A percentile compares a stretch with the other conserved stretches of the same genome.
These are phyloP conservation scores for Mucor velutinosus DNA, from an alignment of 371 early-diverging fungal species.

Conservation along the genomic window DNA sequence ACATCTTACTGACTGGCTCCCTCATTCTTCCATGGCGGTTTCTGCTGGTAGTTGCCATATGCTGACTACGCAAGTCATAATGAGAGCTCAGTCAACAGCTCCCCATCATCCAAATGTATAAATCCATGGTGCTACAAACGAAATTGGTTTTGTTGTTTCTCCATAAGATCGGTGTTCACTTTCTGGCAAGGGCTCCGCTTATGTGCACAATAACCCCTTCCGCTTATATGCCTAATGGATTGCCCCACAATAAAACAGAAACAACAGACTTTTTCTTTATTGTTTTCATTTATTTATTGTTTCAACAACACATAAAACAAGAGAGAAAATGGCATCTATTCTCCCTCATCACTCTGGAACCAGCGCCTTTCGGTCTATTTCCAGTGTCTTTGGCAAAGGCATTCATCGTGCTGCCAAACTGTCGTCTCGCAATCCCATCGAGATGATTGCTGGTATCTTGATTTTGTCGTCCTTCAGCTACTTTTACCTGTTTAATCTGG, in stretches of 20 bases:
- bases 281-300: background rate
- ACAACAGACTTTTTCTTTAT: background rate
- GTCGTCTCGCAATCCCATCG: constrained; percentile 72
- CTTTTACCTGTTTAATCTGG: constrained; percentile 76
- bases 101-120: too few relatives aligned
- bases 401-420: constrained; percentile 35
- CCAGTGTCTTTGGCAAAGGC: constrained; percentile 31
- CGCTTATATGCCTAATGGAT: background rate
- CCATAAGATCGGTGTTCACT: background rate
- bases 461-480: constrained; percentile 76
- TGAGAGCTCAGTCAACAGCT: too few relatives aligned
- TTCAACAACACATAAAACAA: constrained; percentile 4
- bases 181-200: constrained; percentile 7
- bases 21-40: too few relatives aligned
- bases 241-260: background rate
- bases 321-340: constrained; percentile 13
- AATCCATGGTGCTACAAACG: background rate
- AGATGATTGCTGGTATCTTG: constrained; percentile 76
- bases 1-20: too few relatives aligned
- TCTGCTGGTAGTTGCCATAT: too few relatives aligned
- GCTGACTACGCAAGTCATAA: too few relatives aligned
- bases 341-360: constrained; percentile 27
- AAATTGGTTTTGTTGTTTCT: background rate
- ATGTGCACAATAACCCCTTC: background rate
- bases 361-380: constrained; percentile 32